Conservation (phyloP, 768 basidiomycete species). For the Rhizopogon rudus region DNA sequence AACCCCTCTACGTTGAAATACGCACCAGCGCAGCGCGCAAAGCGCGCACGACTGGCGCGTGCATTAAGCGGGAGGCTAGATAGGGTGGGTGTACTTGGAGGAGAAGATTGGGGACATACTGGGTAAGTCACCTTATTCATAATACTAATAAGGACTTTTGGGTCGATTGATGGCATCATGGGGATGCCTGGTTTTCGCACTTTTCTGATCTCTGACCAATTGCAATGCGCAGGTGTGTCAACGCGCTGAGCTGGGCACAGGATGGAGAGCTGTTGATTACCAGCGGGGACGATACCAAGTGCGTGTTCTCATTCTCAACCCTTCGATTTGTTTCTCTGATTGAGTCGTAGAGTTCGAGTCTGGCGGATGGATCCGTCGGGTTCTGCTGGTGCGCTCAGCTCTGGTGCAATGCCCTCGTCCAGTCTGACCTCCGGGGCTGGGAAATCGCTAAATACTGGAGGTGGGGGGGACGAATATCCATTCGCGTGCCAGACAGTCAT, state of each 20-base stretch:
- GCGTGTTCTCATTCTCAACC: constrained; percentile 13
- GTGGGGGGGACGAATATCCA: constrained; percentile 44
- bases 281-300: constrained; percentile 74
- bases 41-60: constrained; percentile 8
- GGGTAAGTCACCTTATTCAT: constrained; percentile 41
- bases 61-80: constrained; percentile 37
- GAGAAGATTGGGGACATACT: constrained; percentile 55
- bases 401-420: neutral
- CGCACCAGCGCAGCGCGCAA: constrained; percentile 2
- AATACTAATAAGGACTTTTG: neutral
- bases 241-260: constrained; percentile 70
- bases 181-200: neutral
- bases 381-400: neutral
- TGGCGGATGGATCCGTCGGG: constrained; percentile 60
- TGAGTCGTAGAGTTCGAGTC: constrained; percentile 54
- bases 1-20: neutral
- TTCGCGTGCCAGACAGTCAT: constrained; percentile 67
- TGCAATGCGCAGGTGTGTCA: constrained; percentile 55
- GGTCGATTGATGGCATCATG: neutral
- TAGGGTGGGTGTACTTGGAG: constrained; percentile 70
- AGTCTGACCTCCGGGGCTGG: neutral
- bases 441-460: constrained; percentile 22
- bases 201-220: neutral
- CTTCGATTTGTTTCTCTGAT: constrained; percentile 1
- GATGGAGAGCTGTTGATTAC: constrained; percentile 62